A percentile compares a stretch with the other conserved stretches of the same genome.
These are phyloP conservation scores for Corynespora cassiicola DNA, from an alignment of 2,329 filamentous ascomycete genomes.

Conservation along the genomic window DNA sequence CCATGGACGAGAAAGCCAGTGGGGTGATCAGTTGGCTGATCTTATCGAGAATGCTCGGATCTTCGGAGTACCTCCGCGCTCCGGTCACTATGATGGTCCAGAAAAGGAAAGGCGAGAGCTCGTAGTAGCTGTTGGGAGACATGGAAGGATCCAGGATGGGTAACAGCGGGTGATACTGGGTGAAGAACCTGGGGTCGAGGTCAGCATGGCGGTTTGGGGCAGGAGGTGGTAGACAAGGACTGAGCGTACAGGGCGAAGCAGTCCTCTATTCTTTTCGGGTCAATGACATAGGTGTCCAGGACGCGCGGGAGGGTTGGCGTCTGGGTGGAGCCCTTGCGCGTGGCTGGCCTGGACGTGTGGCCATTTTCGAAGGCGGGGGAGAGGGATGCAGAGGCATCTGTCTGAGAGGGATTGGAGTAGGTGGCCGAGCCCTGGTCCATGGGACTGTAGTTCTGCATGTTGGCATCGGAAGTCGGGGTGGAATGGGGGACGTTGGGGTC, in stretches of 20 bases:
- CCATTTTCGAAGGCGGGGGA: constrained; percentile 31
- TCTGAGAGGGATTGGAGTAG: constrained; percentile 36
- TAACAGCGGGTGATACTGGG: constrained; percentile 40
- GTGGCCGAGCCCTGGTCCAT: constrained; percentile 31
- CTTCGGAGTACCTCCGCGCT: constrained; percentile 44
- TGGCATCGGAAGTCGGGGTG: constrained; percentile 33
- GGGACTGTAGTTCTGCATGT: constrained; percentile 33
- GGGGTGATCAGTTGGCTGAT: constrained; percentile 42
- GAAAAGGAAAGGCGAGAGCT: constrained; percentile 45
- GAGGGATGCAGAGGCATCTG: constrained; percentile 34
- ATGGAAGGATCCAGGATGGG: constrained; percentile 40
- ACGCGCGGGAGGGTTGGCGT: constrained; percentile 29
- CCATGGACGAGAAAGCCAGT: constrained; percentile 46
- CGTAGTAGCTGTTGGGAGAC: constrained; percentile 38
- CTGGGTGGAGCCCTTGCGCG: constrained; percentile 24
- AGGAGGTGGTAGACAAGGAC: not conserved
- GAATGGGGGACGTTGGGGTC: constrained; percentile 33
- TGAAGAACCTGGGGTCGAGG: constrained; percentile 34
- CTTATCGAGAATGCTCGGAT: constrained; percentile 42
- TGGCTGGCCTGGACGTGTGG: constrained; percentile 28
- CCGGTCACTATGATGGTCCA: constrained; percentile 50
- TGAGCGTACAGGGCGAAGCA: constrained; percentile 39
- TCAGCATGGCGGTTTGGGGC: constrained; percentile 14
- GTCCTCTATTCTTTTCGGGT: constrained; percentile 40
- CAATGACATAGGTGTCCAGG: constrained; percentile 40